A percentile compares a stretch with the other conserved stretches of the same genome.
Conservation (phyloP, 257 asterid species). For the Nemophila menziesii region DNA sequence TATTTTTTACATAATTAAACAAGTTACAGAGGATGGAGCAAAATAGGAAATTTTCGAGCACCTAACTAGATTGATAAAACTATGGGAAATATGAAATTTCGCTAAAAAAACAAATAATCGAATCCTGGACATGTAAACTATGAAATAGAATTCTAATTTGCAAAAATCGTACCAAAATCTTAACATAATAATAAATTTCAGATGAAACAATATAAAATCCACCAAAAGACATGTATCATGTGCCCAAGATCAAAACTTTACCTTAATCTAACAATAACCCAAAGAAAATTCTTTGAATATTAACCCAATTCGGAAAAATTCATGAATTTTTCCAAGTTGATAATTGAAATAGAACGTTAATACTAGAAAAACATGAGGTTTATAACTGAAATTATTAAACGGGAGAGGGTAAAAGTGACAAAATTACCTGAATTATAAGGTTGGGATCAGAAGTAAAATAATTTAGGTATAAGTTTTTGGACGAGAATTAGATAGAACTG, state of each 20-base stretch:
- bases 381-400: neutral
- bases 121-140: neutral
- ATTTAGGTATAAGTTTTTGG: no score
- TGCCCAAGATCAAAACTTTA: neutral
- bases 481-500: neutral
- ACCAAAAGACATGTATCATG: neutral
- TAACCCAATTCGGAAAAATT: neutral
- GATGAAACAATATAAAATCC: neutral
- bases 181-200: no score
- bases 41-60: neutral
- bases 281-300: neutral
- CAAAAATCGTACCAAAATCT: neutral
- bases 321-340: neutral
- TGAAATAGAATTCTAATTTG: neutral
- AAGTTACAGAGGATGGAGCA: neutral
- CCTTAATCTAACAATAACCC: neutral
- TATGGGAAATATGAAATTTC: no score
- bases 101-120: neutral
- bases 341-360: neutral
- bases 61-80: neutral
- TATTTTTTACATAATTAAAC: conserved; percentile 16
- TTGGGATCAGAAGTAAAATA: neutral
- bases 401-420: neutral
- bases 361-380: neutral
- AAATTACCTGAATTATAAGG: neutral